Base-by-base conservation (phyloP, 352 stramenopile genomes). In the Thalassiosira mediterranea region DNA sequence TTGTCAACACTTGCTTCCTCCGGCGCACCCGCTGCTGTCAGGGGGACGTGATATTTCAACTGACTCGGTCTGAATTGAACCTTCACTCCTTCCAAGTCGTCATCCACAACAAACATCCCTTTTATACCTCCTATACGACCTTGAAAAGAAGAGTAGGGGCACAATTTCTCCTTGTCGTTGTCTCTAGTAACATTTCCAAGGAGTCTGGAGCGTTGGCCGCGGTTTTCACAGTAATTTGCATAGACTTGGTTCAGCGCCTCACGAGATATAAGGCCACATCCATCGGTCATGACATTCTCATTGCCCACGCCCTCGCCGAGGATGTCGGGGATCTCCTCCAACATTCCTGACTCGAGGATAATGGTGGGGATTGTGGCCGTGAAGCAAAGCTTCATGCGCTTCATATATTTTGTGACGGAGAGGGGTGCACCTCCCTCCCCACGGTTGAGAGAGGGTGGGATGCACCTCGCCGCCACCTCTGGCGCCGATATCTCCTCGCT, bases 111-210 rank as follows among this genome's bases (percentile, higher is more conserved):
- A 42, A 51, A 81, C 53, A 68, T 62, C 4, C 72, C 72, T 53
- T 81, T 81, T 15, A 81, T 72, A 32, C 72, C 64, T 42, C 72
- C 72, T 31, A 81, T 64, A 1, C 63, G 44, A 19, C 47, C 72
- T 40, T 81, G 63, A 48, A 81, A 81, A 15, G 54, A 71, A 44
- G 72, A 58, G 53, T 38, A 60, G 13, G 44, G 51, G 42, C 71
- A 68, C 29, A 59, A 4, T 29, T 19, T 60, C n/a, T n/a, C n/a
- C n/a, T n/a, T n/a, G n/a, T n/a, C n/a, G n/a, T n/a, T n/a, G n/a
- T n/a, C n/a, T n/a, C n/a, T n/a, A n/a, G n/a, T n/a, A n/a, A n/a
- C n/a, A 8, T 48, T 61, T 13, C 47, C 37, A 15, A 65, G 40
- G 32, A 21, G 15, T 25, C 28, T 52, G 28, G 26, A n/a, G n/a